These are phyloP conservation scores for Pseudodiploospora longispora DNA, from an alignment of 2,329 filamentous ascomycete genomes.

Conservation along the genomic window DNA sequence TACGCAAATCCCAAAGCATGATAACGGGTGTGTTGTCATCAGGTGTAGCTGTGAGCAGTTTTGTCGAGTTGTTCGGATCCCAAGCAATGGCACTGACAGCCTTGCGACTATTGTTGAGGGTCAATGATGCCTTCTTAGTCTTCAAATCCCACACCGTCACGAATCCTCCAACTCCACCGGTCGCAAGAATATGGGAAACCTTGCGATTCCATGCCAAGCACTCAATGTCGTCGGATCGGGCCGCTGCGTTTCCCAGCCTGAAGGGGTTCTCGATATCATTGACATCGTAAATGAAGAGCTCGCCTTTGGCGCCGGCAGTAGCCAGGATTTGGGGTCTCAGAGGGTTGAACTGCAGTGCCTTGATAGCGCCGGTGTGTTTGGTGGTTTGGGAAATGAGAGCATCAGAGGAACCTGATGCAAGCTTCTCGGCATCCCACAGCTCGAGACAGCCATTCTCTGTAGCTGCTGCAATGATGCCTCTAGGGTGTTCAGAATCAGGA, in stretches of 20 bases:
- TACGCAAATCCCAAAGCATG: slow-evolving; percentile 87
- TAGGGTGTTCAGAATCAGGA: slow-evolving; percentile 66
- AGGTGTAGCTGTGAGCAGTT: slow-evolving; percentile 85
- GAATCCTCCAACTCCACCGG: slow-evolving; percentile 85
- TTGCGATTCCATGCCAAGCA: slow-evolving; percentile 98
- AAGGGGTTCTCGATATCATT: slow-evolving; percentile 85
- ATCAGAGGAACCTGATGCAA: slow-evolving; percentile 52
- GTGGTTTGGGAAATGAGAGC: slow-evolving; percentile 78
- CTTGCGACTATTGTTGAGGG: slow-evolving; percentile 91
- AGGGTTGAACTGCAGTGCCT: slow-evolving; percentile 94
- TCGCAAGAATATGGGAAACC: slow-evolving; percentile 91
- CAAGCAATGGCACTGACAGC: slow-evolving; percentile 91
- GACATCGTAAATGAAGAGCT: slow-evolving; percentile 92
- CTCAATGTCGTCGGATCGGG: slow-evolving; percentile 89
- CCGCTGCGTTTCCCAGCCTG: slow-evolving; percentile 77
- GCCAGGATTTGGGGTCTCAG: slow-evolving; percentile 84
- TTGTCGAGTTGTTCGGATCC: slow-evolving; percentile 93
- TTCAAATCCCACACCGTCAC: slow-evolving; percentile 98
- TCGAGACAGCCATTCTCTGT: slow-evolving; percentile 91
- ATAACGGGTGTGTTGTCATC: slow-evolving; percentile 85
- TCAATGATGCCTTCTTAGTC: slow-evolving; percentile 94
- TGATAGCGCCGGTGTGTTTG: slow-evolving; percentile 89
- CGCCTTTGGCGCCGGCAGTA: slow-evolving; percentile 87
- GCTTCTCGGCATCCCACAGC: slow-evolving; percentile 79
- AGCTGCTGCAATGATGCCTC: slow-evolving; percentile 88